A percentile compares a stretch with the other conserved stretches of the same genome.
phyloP scores from a whole-genome alignment of 2,329 filamentous ascomycete species.

The Cadophora luteo-olivacea region DNA sequence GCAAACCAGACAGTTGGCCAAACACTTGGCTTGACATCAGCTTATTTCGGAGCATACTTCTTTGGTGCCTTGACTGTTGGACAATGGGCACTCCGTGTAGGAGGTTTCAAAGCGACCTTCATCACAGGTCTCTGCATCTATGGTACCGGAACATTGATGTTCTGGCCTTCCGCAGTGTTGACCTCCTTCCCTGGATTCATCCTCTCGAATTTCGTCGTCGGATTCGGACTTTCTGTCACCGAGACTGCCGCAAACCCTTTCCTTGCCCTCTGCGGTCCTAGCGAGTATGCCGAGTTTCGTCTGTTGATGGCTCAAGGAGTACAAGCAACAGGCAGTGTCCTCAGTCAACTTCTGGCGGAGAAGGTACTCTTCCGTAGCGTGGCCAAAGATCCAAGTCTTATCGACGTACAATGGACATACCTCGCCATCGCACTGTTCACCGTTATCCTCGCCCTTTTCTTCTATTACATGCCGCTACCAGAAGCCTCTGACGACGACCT shows the following conservation, averaged over 20 bases:
- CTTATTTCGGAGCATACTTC: conserved; percentile 77
- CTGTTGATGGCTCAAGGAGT: conserved; percentile 78
- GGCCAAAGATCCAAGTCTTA: conserved; percentile 57
- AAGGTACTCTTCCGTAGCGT: conserved; percentile 75
- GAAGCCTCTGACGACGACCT: conserved; percentile 60
- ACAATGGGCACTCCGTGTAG: conserved; percentile 71
- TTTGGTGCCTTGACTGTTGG: conserved; percentile 74
- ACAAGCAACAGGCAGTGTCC: conserved; percentile 75
- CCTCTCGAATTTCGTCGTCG: conserved; percentile 75
- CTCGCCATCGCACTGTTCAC: conserved; percentile 80
- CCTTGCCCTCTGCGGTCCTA: conserved; percentile 73
- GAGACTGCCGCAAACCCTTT: conserved; percentile 85
- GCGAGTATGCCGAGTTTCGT: conserved; percentile 74
- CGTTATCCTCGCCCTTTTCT: conserved; percentile 71
- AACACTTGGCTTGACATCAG: conserved; percentile 70
- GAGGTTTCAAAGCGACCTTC: conserved; percentile 81
- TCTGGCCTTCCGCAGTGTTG: conserved; percentile 81
- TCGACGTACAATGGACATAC: conserved; percentile 85
- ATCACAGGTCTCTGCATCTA: conserved; percentile 80
- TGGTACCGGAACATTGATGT: conserved; percentile 79
- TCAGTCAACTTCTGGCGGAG: conserved; percentile 75
- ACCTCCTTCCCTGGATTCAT: conserved; percentile 80
- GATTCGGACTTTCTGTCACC: conserved; percentile 76
- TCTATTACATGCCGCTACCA: conserved; percentile 71
- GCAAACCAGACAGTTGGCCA: conserved; percentile 63